These are phyloP conservation scores for Neckera pumila DNA, from an alignment of 225 moss, liverwort and hornwort species.

Conservation along the genomic window DNA sequence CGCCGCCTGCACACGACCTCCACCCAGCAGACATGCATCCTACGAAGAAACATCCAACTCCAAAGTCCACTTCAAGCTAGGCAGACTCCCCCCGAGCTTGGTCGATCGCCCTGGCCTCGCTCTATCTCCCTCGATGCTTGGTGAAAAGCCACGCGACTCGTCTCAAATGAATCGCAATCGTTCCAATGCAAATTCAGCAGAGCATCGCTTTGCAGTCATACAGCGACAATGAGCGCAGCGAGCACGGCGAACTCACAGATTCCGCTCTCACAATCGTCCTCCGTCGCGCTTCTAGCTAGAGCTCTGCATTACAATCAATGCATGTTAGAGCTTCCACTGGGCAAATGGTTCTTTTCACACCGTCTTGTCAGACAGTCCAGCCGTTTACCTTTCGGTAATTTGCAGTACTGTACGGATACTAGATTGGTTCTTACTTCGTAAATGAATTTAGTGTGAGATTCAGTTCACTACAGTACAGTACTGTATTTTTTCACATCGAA, in stretches of 20 bases:
- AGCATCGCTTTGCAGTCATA: neutral
- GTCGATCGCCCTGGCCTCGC: neutral
- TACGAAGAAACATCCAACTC: constrained; percentile 1
- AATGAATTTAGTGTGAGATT: neutral
- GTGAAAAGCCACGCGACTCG: neutral
- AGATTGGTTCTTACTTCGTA: neutral
- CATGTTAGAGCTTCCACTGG: neutral
- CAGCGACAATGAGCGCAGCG: neutral
- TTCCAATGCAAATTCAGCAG: neutral
- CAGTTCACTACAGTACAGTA: too few species aligned
- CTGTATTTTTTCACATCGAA: neutral
- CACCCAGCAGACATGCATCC: constrained; percentile 16
- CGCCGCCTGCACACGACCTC: constrained; percentile 24
- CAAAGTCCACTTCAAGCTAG: neutral
- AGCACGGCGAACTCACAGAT: neutral
- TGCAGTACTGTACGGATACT: neutral
- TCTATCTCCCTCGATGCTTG: neutral
- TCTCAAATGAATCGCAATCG: neutral
- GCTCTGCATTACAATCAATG: neutral
- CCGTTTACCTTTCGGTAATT: neutral
- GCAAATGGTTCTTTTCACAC: neutral
- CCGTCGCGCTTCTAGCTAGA: neutral
- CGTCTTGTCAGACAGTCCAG: neutral
- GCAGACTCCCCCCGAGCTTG: neutral
- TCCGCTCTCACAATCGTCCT: neutral